Conservation (phyloP, 139 green algal genomes). For the Coelastrella sp. region DNA sequence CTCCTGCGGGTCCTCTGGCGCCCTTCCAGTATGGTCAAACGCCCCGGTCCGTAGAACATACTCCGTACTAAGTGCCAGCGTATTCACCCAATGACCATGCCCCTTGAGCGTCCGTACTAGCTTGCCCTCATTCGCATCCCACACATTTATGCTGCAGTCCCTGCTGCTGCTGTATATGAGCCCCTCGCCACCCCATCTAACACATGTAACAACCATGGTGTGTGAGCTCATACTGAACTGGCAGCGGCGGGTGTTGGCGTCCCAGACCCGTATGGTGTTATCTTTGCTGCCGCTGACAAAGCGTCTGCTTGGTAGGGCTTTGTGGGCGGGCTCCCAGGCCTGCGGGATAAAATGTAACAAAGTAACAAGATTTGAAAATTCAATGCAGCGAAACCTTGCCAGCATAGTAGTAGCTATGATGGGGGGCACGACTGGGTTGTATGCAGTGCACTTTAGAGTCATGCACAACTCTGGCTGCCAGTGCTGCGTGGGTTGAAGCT, state of each 20-base stretch:
- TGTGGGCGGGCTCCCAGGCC: constrained; percentile 96
- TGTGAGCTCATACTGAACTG: constrained; percentile 58
- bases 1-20: constrained; percentile 56
- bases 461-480: too few species aligned
- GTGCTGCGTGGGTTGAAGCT: too few species aligned
- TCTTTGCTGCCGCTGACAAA: constrained; percentile 91
- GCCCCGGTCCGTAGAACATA: constrained; percentile 90
- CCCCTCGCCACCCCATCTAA: constrained; percentile 95
- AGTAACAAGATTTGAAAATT: too few species aligned
- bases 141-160: constrained; percentile 93
- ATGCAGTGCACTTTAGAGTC: too few species aligned
- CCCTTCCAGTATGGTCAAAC: constrained; percentile 90
- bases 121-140: constrained; percentile 86
- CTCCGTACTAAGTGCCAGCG: constrained; percentile 91
- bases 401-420: not conserved
- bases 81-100: constrained; percentile 99
- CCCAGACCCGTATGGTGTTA: constrained; percentile 76
- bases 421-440: not conserved
- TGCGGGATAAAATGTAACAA: constrained; percentile 8
- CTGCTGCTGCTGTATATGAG: constrained; percentile 90
- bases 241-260: constrained; percentile 59
- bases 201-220: constrained; percentile 76
- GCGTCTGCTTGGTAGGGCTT: constrained; percentile 74
- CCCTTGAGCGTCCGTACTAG: constrained; percentile 87
- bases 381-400: too few species aligned